phyloP scores from a whole-genome alignment of 768 basidiomycete species.

The Termitomyces eurrhizus region DNA sequence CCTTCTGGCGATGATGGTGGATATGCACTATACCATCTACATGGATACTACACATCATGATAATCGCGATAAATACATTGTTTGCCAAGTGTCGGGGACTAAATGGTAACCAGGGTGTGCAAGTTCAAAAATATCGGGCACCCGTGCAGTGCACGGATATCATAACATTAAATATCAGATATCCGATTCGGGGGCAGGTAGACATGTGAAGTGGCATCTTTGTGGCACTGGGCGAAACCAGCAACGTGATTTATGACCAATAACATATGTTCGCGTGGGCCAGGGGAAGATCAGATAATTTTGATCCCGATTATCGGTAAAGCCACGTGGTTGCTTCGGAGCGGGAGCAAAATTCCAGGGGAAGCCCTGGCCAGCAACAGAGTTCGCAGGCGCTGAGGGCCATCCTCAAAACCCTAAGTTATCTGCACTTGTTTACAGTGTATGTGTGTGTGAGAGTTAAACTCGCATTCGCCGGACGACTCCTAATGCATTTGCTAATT shows the following conservation, averaged over 20 bases:
- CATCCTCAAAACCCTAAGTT: neutral
- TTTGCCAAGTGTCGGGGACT: neutral
- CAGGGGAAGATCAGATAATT: neutral
- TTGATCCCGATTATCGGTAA: constrained; percentile 3
- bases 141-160: neutral
- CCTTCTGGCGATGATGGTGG: neutral
- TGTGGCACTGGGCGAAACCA: neutral
- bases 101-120: neutral
- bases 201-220: neutral
- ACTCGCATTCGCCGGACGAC: neutral
- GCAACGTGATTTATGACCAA: neutral
- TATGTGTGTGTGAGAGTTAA: neutral
- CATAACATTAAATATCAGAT: neutral
- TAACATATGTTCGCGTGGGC: neutral
- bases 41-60: neutral
- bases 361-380: neutral
- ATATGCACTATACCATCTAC: neutral
- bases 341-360: neutral
- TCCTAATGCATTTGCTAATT: neutral
- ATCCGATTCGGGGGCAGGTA: neutral
- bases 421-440: neutral
- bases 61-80: neutral
- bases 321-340: constrained; percentile 1
- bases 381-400: neutral
- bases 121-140: neutral